Percentiles rank a stretch among this genome's conserved stretches.
These are phyloP conservation scores for Penicillium frequentans DNA, from an alignment of 2,329 filamentous ascomycete species.

Conservation along the genomic window DNA sequence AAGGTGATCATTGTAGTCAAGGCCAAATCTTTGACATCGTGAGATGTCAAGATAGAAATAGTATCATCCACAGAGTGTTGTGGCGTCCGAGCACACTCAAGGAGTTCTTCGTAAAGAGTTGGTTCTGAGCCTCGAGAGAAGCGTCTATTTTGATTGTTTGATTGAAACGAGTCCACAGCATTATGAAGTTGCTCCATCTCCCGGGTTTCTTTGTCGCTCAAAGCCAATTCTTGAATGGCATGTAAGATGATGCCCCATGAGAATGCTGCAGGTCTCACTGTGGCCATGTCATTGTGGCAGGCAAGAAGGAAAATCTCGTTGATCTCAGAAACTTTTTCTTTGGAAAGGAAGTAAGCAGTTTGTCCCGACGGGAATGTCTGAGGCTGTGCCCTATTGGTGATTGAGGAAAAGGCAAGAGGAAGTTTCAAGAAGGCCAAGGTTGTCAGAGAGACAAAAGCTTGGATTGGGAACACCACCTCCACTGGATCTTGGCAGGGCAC, in stretches of 20 bases:
- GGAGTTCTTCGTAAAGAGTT: conserved; percentile 48
- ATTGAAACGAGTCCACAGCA: conserved; percentile 42
- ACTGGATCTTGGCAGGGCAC: conserved; percentile 39
- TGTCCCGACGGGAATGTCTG: conserved; percentile 31
- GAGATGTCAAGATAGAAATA: conserved; percentile 48
- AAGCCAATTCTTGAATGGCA: conserved; percentile 64
- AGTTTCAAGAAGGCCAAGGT: conserved; percentile 73
- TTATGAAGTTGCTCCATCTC: conserved; percentile 44
- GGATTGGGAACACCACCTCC: conserved; percentile 56
- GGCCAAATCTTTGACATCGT: conserved; percentile 47
- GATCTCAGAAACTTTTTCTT: conserved; percentile 68
- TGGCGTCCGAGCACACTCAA: conserved; percentile 45
- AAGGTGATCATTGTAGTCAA: conserved; percentile 51
- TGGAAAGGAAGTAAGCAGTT: conserved; percentile 66
- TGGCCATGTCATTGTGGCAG: conserved; percentile 49
- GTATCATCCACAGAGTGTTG: conserved; percentile 46
- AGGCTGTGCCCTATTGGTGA: conserved; percentile 34
- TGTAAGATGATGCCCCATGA: conserved; percentile 79
- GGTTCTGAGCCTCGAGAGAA: conserved; percentile 33
- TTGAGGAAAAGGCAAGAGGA: conserved; percentile 56
- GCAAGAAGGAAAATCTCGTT: conserved; percentile 69
- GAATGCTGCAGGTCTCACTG: conserved; percentile 72
- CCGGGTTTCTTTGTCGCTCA: conserved; percentile 58
- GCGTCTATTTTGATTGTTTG: conserved; percentile 34
- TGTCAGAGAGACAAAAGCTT: conserved; percentile 67